These are phyloP conservation scores for Peronosclerospora sorghi DNA, from an alignment of 352 stramenopile genomes.

Conservation along the genomic window DNA sequence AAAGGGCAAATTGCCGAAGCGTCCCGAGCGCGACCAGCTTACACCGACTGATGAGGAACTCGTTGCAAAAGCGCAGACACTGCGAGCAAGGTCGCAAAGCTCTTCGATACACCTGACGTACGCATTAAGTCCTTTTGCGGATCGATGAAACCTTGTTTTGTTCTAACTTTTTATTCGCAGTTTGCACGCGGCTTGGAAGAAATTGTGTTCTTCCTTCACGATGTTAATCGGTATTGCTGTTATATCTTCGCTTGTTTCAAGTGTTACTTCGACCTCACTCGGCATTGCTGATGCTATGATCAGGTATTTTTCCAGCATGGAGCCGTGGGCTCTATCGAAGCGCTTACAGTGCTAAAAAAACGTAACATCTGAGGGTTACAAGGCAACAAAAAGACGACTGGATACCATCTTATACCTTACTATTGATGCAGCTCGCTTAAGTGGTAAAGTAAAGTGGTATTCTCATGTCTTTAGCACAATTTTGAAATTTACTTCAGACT, in stretches of 20 bases:
- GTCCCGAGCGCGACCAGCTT: slow-evolving; percentile 22
- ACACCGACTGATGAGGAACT: slow-evolving; percentile 37
- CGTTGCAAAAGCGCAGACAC: slow-evolving; percentile 37
- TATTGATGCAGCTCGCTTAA: slow-evolving; percentile 61
- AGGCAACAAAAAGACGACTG: slow-evolving; percentile 30
- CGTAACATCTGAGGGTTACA: slow-evolving; percentile 20
- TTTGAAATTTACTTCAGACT: too few relatives aligned
- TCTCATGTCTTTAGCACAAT: too few relatives aligned
- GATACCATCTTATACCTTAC: slow-evolving; percentile 60
- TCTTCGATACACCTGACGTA: slow-evolving; percentile 70
- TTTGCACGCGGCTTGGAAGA: slow-evolving; percentile 61
- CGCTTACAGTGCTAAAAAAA: slow-evolving; percentile 27
- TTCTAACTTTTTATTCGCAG: slow-evolving; percentile 18
- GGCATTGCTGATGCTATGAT: not conserved
- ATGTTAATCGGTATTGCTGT: slow-evolving; percentile 51
- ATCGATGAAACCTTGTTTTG: not conserved
- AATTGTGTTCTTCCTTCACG: slow-evolving; percentile 70
- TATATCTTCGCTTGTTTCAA: not conserved
- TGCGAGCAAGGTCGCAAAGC: slow-evolving; percentile 24
- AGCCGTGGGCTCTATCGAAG: slow-evolving; percentile 73
- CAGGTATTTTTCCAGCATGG: slow-evolving; percentile 69
- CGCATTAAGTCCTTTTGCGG: slow-evolving; percentile 6
- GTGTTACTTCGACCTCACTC: not conserved
- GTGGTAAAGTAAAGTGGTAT: slow-evolving; percentile 23
- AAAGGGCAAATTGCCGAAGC: slow-evolving; percentile 33